phyloP scores from a whole-genome alignment of 148 eudicot genomes.

The Chenopodium album region DNA sequence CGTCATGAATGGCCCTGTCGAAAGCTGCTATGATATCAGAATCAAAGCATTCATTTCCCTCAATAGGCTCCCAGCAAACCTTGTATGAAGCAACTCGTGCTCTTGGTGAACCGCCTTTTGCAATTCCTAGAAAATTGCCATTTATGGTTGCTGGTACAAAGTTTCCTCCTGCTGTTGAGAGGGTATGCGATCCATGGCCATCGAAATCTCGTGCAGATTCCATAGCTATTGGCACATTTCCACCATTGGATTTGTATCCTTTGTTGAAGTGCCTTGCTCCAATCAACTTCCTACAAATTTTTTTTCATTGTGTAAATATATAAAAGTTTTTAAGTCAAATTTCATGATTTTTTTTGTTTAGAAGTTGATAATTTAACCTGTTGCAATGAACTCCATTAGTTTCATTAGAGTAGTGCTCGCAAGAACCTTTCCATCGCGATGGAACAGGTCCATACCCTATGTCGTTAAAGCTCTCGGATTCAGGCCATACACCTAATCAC shows the following conservation, averaged over 20 bases:
- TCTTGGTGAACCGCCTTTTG: constrained; percentile 64
- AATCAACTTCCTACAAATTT: constrained; percentile 51
- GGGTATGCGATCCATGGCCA: constrained; percentile 67
- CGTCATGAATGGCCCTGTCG: constrained; percentile 54
- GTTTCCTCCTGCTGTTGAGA: constrained; percentile 61
- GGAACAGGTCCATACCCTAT: constrained; percentile 55
- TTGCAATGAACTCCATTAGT: constrained; percentile 39
- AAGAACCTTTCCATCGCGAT: constrained; percentile 59
- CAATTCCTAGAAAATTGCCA: constrained; percentile 44
- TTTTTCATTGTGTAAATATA: neutral
- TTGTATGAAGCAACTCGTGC: constrained; percentile 70
- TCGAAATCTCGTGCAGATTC: constrained; percentile 46
- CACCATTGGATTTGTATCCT: constrained; percentile 22
- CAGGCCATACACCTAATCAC: constrained; percentile 66
- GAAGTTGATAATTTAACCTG: constrained; percentile 22
- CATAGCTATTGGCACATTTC: constrained; percentile 1
- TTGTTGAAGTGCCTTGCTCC: constrained; percentile 63
- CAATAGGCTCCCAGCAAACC: constrained; percentile 43
- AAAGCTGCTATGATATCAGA: constrained; percentile 44
- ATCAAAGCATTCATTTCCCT: constrained; percentile 29
- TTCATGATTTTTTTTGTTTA: no score
- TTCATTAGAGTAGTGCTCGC: constrained; percentile 24
- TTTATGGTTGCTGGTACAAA: constrained; percentile 45
- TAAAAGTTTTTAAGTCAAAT: neutral
- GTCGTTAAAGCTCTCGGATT: constrained; percentile 56